Base-by-base conservation (phyloP, 1,284 basidiomycete genomes). In the Malassezia slooffiae region DNA sequence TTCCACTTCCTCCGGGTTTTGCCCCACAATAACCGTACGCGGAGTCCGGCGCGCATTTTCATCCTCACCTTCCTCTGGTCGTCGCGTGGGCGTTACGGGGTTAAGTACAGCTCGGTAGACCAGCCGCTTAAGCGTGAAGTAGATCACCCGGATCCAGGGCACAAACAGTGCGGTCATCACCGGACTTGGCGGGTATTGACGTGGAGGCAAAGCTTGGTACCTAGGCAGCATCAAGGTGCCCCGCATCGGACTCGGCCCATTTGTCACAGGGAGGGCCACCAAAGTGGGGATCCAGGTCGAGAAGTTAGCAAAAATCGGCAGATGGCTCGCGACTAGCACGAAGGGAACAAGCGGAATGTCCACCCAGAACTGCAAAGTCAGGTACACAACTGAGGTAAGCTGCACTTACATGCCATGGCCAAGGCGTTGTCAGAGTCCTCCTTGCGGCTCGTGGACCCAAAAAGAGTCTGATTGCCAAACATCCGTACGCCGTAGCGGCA, bases 311-410 rank as follows among this genome's bases (percentile, higher is more conserved):
- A 65, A 50, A 30, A 63, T 31, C 16, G 54, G 54, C 26, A 65
- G 41, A 31, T 54, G 43, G 15, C 55, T 50, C 7, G 56, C 54
- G 12, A 65, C 47, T 5, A 67, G 51, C n/a, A 55, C 55, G 19
- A 67, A 56, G 1, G 64, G 64, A 19, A 67, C 60, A 32, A 66
- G 36, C 17, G 64, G 64, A 17, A 67, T 58, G 24, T 67, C 60
- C 34, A 67, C 21, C 57, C 61, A 67, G 37, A 47, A 62, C 40
- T 62, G 57, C 51, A 54, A 19, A 4, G 42, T 43, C 15, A 43
- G 42, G 13, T 10, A 27, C 22, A 5, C 20, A 20, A 30, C 8
- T 20, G 2, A 8, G 27, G 3, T 12, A 17, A 29, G 11, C n/a
- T n/a, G n/a, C n/a, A 43, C 42, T n/a, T 28, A 43, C 42, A 33